A percentile compares a stretch with the other conserved stretches of the same genome.
Evolutionary conservation across 805 yeast genomes (phyloP).

Genomic region (Pichia manshurica): DNA sequence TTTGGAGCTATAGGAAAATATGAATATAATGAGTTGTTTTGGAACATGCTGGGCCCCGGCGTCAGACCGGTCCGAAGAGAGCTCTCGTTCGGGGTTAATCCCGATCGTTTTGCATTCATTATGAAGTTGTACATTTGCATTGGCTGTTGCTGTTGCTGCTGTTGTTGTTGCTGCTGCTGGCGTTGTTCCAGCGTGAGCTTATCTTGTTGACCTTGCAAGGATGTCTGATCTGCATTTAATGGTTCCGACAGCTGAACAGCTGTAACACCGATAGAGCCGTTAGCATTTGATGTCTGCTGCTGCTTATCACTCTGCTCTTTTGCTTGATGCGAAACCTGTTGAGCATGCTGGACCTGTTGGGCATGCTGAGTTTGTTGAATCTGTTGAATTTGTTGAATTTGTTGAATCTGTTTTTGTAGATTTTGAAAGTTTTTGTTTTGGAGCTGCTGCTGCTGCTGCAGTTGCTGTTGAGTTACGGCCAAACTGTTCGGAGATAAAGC

Average conservation of each 20-base stretch:
- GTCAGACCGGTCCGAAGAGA: slow-evolving; percentile 66
- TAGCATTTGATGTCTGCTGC: no score
- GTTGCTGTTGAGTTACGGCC: slow-evolving; percentile 6
- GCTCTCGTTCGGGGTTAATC: slow-evolving; percentile 73
- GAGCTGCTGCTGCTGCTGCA: slow-evolving; percentile 7
- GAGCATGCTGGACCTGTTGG: slow-evolving; percentile 3
- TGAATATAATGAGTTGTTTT: slow-evolving; percentile 17
- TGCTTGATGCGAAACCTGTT: not conserved
- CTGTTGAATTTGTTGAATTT: slow-evolving; percentile 3
- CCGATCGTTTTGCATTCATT: slow-evolving; percentile 39
- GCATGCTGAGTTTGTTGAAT: no score
- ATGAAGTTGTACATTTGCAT: slow-evolving; percentile 22
- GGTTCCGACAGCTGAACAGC: no score
- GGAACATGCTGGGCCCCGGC: slow-evolving; percentile 46
- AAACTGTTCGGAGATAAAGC: slow-evolving; percentile 7
- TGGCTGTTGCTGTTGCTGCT: slow-evolving; percentile 18
- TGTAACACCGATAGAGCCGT: no score
- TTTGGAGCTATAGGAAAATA: slow-evolving; percentile 21
- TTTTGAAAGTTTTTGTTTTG: slow-evolving; percentile 4
- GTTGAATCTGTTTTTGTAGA: slow-evolving; percentile 6
- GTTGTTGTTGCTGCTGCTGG: slow-evolving; percentile 5
- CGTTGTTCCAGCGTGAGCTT: not conserved
- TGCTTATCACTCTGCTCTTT: not conserved
- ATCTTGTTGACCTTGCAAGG: not conserved
- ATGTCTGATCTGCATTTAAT: no score